phyloP scores from a whole-genome alignment of 176 grass and related monocot species.

The Areca catechu region DNA sequence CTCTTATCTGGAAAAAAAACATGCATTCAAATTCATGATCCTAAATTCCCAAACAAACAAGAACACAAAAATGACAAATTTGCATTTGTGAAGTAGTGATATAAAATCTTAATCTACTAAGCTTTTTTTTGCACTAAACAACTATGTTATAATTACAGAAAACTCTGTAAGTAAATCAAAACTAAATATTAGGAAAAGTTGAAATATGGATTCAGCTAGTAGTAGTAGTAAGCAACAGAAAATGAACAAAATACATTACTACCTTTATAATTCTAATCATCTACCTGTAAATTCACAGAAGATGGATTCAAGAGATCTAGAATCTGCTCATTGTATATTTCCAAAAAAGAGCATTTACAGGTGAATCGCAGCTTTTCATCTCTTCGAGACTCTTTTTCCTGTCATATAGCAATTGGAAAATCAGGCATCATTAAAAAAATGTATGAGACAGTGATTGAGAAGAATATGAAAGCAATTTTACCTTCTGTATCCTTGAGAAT shows the following conservation, averaged over 20 bases:
- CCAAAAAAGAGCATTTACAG: conserved; percentile 93
- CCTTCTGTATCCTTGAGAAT: conserved; percentile 84
- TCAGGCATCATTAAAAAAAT: conserved; percentile 10
- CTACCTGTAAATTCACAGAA: conserved; percentile 79
- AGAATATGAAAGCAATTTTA: conserved; percentile 18
- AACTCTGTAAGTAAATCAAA: too few relatives aligned
- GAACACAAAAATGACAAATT: background rate
- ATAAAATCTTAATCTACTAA: too few relatives aligned
- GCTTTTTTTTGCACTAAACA: too few relatives aligned
- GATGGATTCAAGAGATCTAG: conserved; percentile 82
- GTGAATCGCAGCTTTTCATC: conserved; percentile 87
- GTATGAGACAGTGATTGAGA: background rate
- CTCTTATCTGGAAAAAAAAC: conserved; percentile 61
- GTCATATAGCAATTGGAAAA: conserved; percentile 19
- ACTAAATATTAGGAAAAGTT: too few relatives aligned
- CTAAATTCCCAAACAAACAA: background rate
- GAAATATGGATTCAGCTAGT: too few relatives aligned
- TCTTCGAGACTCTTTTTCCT: conserved; percentile 82
- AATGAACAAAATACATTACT: too few relatives aligned
- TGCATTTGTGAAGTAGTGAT: too few relatives aligned
- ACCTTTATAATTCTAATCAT: background rate
- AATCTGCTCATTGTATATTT: conserved; percentile 97
- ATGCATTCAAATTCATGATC: background rate
- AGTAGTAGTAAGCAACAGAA: too few relatives aligned
- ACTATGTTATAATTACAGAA: too few relatives aligned